Base-by-base conservation (phyloP, 768 basidiomycete species). In the Jaapia argillacea region DNA sequence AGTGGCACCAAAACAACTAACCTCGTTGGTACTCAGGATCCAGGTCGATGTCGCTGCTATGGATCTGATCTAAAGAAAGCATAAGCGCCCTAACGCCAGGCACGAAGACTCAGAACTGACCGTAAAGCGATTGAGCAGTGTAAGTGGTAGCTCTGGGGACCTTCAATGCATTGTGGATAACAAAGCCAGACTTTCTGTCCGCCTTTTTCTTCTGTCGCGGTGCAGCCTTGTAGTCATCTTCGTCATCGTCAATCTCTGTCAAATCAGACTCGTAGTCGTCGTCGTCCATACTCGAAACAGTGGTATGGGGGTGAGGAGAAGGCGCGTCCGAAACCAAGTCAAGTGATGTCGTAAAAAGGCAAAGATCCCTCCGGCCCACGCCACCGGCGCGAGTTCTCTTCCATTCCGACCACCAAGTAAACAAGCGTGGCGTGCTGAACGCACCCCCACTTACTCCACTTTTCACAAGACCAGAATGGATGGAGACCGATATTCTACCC, bases 21-120 rank as follows among this genome's bases (percentile, higher is more conserved):
- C 81, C 85, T 54, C 85, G 74, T 54, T 88, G 85, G 54, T 88
- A 88, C 28, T 85, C 86, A 0, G 85, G 80, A 35, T 85, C 76
- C 5, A 86, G 60, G 52, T 83, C 66, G 41, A 89, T 81, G 43
- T 84, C 80, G 2, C 64, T 63, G n/a, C 60, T 65, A 40, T 70
- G 59, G 25, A 86, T 73, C 57, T 85, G 81, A 42, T 84, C 84
- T 85, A 51, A 10, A 25, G 14, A 18, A 38, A 10, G 13, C 37
- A 21, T 22, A 5, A 41, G 14, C 4, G 6, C 13, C 24, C 10
- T 12, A 13, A 35, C 28, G 22, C 16, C 16, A 22, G 16, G 2
- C 14, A 41, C 7, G 23, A 23, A 35, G 27, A 6, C 14, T 31
- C 26, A 14, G 7, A 5, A 54, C 66, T 43, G 12, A 77, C 79